Percentiles rank a stretch among this genome's conserved stretches.
phyloP scores from a whole-genome alignment of 2,329 filamentous ascomycete genomes.

The Exophiala spinifera region DNA sequence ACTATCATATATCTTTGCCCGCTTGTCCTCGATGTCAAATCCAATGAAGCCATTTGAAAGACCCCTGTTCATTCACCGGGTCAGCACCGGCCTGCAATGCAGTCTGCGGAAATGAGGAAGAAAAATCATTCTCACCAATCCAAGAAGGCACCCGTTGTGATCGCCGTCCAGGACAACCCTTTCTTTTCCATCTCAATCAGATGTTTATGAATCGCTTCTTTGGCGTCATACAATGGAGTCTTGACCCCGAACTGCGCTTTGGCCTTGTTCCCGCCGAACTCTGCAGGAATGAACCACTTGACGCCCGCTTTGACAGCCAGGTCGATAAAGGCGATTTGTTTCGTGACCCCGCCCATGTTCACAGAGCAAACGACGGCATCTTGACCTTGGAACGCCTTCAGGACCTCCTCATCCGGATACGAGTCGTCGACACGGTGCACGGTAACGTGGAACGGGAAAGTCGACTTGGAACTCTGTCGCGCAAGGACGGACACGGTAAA shows the following conservation, averaged over 20 bases:
- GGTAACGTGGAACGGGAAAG: too few species aligned
- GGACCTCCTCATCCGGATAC: too few species aligned
- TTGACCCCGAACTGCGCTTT: constrained; percentile 14
- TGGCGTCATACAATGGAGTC: constrained; percentile 33
- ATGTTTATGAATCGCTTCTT: constrained; percentile 31
- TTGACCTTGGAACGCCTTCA: constrained; percentile 26
- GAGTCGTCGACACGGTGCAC: too few species aligned
- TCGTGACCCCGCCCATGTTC: constrained; percentile 7
- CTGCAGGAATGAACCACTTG: constrained; percentile 35
- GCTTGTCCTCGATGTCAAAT: constrained; percentile 43
- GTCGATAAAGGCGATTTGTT: constrained; percentile 35
- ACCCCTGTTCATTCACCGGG: neutral
- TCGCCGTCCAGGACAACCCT: constrained; percentile 31
- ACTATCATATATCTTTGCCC: constrained; percentile 47
- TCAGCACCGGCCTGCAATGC: neutral
- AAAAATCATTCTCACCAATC: constrained; percentile 30
- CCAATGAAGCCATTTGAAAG: constrained; percentile 43
- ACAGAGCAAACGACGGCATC: constrained; percentile 29
- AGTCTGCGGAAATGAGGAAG: neutral
- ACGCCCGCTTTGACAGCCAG: constrained; percentile 34
- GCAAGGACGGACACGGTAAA: too few species aligned
- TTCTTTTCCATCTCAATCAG: constrained; percentile 23
- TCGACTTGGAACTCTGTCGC: too few species aligned
- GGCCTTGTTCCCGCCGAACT: constrained; percentile 29
- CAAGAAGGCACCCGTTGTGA: constrained; percentile 34